A percentile compares a stretch with the other conserved stretches of the same genome.
Evolutionary conservation across 768 basidiomycete genomes (phyloP).

Genomic region (Boletus eberwhitei): DNA sequence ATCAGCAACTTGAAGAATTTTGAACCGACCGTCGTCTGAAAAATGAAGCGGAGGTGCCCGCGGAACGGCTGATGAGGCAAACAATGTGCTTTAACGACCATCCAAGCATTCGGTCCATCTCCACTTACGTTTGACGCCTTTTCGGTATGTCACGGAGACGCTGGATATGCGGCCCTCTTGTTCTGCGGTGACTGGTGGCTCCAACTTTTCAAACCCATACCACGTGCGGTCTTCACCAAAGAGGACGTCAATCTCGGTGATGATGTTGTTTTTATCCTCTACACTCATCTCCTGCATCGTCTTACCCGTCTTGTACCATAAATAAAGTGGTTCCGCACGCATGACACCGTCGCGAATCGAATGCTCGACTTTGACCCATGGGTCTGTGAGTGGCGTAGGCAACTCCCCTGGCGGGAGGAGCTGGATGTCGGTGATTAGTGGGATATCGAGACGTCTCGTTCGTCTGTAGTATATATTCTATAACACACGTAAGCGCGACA

Average conservation of each 20-base stretch:
- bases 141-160: constrained; percentile 65
- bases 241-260: constrained; percentile 90
- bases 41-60: constrained; percentile 80
- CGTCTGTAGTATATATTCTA: constrained; percentile 80
- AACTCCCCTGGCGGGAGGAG: constrained; percentile 57
- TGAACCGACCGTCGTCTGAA: constrained; percentile 79
- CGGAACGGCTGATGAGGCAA: constrained; percentile 50
- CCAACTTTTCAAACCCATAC: constrained; percentile 80
- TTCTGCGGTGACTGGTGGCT: constrained; percentile 53
- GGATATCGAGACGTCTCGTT: constrained; percentile 76
- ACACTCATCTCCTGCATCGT: constrained; percentile 57
- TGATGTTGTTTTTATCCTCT: constrained; percentile 55
- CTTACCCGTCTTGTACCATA: constrained; percentile 80
- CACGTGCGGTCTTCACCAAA: constrained; percentile 83
- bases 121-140: constrained; percentile 68
- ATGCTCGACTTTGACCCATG: constrained; percentile 63
- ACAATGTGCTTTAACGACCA: not conserved
- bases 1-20: constrained; percentile 88
- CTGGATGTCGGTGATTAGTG: constrained; percentile 70
- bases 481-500: constrained; percentile 1
- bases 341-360: constrained; percentile 66
- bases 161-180: constrained; percentile 41
- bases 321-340: constrained; percentile 51
- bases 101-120: not conserved
- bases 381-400: constrained; percentile 42